Conservation (phyloP, 1,284 basidiomycete species). For the Inonotus obliquus region DNA sequence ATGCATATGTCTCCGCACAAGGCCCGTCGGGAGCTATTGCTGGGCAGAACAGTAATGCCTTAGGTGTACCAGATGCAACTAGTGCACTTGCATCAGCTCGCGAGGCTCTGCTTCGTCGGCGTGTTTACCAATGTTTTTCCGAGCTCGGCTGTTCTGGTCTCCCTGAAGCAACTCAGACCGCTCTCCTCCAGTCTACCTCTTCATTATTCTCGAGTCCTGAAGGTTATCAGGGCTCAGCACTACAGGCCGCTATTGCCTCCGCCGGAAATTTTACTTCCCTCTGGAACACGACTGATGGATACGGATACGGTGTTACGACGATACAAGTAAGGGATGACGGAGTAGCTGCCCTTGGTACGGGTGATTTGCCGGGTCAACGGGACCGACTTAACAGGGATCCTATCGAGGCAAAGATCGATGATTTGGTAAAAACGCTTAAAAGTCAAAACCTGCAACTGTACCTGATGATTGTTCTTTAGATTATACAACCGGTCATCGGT, state of each 20-base stretch:
- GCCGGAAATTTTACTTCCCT: slow-evolving; percentile 81
- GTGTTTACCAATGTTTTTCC: slow-evolving; percentile 89
- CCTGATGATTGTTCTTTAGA: slow-evolving; percentile 35
- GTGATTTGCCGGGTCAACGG: slow-evolving; percentile 35
- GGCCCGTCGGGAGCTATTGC: slow-evolving; percentile 6
- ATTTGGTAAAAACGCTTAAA: slow-evolving; percentile 52
- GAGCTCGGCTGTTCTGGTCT: slow-evolving; percentile 76
- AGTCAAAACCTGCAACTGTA: background rate
- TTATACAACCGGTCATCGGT: slow-evolving; percentile 75
- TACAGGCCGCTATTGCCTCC: slow-evolving; percentile 92
- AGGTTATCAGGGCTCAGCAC: slow-evolving; percentile 71
- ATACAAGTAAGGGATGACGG: slow-evolving; percentile 48
- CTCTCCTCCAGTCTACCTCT: slow-evolving; percentile 82
- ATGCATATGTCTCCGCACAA: slow-evolving; percentile 55
- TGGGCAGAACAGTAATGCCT: slow-evolving; percentile 28
- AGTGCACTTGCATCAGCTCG: slow-evolving; percentile 43
- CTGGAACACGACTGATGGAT: slow-evolving; percentile 87
- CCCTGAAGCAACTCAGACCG: slow-evolving; percentile 76
- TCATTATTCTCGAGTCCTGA: slow-evolving; percentile 84
- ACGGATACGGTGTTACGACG: slow-evolving; percentile 89
- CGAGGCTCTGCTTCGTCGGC: slow-evolving; percentile 79
- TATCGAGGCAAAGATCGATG: slow-evolving; percentile 73
- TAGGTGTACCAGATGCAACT: slow-evolving; percentile 34
- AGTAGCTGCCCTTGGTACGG: slow-evolving; percentile 27
- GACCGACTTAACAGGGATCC: slow-evolving; percentile 74